Conservation (phyloP, 2,329 filamentous ascomycete species). For the Colletotrichum karsti region DNA sequence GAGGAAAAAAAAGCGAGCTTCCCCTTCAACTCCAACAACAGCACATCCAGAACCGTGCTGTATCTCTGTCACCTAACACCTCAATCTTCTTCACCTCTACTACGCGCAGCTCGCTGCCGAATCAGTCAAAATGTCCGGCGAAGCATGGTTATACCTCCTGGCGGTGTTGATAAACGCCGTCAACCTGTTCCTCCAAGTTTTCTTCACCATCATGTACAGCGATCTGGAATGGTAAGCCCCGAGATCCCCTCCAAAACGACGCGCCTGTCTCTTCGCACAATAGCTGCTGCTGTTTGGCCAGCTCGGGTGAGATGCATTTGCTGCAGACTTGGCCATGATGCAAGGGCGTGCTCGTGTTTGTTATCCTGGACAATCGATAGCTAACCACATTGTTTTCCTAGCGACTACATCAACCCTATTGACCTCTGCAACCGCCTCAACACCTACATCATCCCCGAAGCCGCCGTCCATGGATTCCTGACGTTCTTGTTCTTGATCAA, state of each 20-base stretch:
- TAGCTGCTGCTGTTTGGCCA: not conserved
- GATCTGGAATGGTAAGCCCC: conserved; percentile 95
- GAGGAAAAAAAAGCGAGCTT: not conserved
- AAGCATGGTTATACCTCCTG: conserved; percentile 98
- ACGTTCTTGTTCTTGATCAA: conserved; percentile 98
- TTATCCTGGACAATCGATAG: conserved; percentile 17
- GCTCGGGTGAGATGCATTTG: not conserved
- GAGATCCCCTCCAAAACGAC: not conserved
- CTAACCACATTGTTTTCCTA: conserved; percentile 50
- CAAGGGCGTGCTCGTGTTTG: not conserved
- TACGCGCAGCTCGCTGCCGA: conserved; percentile 12
- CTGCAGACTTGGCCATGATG: not conserved
- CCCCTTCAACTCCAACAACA: conserved; percentile 12
- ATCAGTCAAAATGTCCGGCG: conserved; percentile 80
- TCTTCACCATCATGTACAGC: conserved; percentile 99
- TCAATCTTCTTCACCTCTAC: conserved; percentile 8
- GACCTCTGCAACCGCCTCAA: conserved; percentile 99
- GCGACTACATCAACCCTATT: conserved; percentile 99
- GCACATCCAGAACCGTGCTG: conserved; percentile 2
- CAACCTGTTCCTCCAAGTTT: conserved; percentile 99
- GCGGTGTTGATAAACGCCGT: conserved; percentile 99
- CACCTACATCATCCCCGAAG: conserved; percentile 99
- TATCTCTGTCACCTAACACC: not conserved
- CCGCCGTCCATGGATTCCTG: conserved; percentile 94
- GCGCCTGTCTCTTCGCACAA: too few relatives aligned